Evolutionary conservation across 2,329 filamentous ascomycete species (phyloP).

Genomic region (Diplodia seriata): DNA sequence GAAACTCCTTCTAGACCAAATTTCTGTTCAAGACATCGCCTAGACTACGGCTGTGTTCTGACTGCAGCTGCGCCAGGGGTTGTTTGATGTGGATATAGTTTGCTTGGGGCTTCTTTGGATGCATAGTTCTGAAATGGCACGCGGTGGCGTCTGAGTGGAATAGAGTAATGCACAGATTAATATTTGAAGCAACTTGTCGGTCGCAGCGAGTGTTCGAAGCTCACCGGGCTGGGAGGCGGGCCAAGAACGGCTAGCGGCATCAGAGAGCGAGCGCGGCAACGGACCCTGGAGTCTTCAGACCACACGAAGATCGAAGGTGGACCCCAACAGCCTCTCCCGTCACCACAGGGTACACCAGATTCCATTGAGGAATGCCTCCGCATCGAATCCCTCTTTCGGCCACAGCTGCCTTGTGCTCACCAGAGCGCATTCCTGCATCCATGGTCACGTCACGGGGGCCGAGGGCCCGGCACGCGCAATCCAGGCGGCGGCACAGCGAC

Average conservation of each 20-base stretch:
- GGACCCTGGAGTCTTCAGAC: constrained; percentile 36
- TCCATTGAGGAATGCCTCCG: constrained; percentile 16
- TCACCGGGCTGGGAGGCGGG: neutral
- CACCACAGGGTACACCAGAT: constrained; percentile 27
- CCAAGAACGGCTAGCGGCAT: constrained; percentile 28
- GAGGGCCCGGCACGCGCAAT: constrained; percentile 23
- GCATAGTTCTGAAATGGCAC: constrained; percentile 22
- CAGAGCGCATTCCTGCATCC: constrained; percentile 29
- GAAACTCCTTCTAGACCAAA: constrained; percentile 22
- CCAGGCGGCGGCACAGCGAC: neutral
- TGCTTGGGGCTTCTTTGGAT: constrained; percentile 10
- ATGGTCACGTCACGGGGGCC: constrained; percentile 30
- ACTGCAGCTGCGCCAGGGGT: neutral
- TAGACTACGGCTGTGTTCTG: constrained; percentile 11
- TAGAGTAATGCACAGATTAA: constrained; percentile 16
- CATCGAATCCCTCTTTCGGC: constrained; percentile 25
- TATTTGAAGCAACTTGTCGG: neutral
- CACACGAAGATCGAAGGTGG: constrained; percentile 23
- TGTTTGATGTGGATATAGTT: constrained; percentile 12
- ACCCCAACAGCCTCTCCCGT: constrained; percentile 24
- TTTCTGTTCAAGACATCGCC: constrained; percentile 11
- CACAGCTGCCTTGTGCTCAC: constrained; percentile 25
- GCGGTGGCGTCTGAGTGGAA: constrained; percentile 20
- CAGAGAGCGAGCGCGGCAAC: neutral
- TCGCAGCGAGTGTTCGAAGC: neutral